A percentile compares a stretch with the other conserved stretches of the same genome.
Evolutionary conservation across 768 basidiomycete species (phyloP).

Genomic region (Hirschioporus abietinus): DNA sequence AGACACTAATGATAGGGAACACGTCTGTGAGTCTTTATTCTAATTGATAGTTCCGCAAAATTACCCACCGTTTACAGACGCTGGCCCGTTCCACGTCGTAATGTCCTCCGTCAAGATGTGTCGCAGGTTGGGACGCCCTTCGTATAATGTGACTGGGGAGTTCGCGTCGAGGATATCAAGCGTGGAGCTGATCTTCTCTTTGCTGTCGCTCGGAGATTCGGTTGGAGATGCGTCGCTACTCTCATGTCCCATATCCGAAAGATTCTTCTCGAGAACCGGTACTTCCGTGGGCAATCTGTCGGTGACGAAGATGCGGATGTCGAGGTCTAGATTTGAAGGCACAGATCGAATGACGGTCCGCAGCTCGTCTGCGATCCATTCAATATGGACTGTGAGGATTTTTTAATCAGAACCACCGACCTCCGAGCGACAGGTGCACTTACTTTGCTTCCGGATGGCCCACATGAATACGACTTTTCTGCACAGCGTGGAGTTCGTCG

Average conservation of each 20-base stretch:
- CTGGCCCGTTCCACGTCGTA: constrained; percentile 26
- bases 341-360: constrained; percentile 12
- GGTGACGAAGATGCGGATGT: constrained; percentile 39
- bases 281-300: constrained; percentile 11
- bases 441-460: background rate
- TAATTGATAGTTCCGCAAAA: background rate
- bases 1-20: constrained; percentile 33
- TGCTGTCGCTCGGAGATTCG: constrained; percentile 6
- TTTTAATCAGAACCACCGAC: background rate
- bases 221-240: constrained; percentile 11
- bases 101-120: constrained; percentile 34
- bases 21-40: background rate
- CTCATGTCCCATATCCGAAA: constrained; percentile 13
- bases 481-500: background rate
- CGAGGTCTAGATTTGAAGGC: constrained; percentile 27
- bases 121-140: constrained; percentile 35
- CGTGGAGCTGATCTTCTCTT: constrained; percentile 13
- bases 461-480: background rate
- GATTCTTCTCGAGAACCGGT: constrained; percentile 18
- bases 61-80: constrained; percentile 44
- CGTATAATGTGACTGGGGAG: background rate
- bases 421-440: background rate
- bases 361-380: background rate
- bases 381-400: background rate
- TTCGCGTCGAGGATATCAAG: constrained; percentile 17